These are phyloP conservation scores for Spathaspora sp. DNA, from an alignment of 805 yeast genomes.

Conservation along the genomic window DNA sequence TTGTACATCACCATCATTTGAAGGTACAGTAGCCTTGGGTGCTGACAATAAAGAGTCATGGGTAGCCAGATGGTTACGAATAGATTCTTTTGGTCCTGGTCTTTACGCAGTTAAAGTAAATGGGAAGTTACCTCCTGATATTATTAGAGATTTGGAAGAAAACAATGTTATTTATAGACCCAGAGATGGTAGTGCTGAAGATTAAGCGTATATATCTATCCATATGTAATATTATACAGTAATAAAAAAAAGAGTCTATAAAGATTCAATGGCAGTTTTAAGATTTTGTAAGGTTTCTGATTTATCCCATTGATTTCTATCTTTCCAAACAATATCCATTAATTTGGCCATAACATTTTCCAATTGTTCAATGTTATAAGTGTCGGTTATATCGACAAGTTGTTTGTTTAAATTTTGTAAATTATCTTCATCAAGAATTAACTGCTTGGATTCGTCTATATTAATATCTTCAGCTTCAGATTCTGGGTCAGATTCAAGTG, in stretches of 20 bases:
- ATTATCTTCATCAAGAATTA: slow-evolving; percentile 21
- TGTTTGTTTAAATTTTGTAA: slow-evolving; percentile 20
- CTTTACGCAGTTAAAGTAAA: slow-evolving; percentile 90
- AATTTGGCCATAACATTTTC: slow-evolving; percentile 55
- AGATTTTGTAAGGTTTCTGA: slow-evolving; percentile 31
- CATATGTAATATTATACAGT: not conserved
- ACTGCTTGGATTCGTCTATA: slow-evolving; percentile 46
- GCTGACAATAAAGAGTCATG: slow-evolving; percentile 77
- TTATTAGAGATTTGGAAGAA: slow-evolving; percentile 64
- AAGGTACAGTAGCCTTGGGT: slow-evolving; percentile 89
- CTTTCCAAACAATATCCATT: slow-evolving; percentile 71
- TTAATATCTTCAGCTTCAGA: slow-evolving; percentile 33
- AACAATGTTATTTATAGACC: slow-evolving; percentile 88
- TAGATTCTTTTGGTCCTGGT: slow-evolving; percentile 85
- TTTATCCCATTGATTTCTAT: slow-evolving; percentile 49
- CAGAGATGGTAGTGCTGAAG: slow-evolving; percentile 85
- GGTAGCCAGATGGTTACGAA: slow-evolving; percentile 96
- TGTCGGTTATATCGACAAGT: slow-evolving; percentile 27
- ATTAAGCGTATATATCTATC: slow-evolving; percentile 22
- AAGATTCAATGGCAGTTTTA: slow-evolving; percentile 9
- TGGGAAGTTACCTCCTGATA: slow-evolving; percentile 88
- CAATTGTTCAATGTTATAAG: slow-evolving; percentile 32
- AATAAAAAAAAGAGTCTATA: slow-evolving; percentile 1
- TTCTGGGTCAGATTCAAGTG: slow-evolving; percentile 16
- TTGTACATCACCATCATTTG: slow-evolving; percentile 94